Base-by-base conservation (phyloP, 768 basidiomycete genomes). In the Tephrocybe sp. region DNA sequence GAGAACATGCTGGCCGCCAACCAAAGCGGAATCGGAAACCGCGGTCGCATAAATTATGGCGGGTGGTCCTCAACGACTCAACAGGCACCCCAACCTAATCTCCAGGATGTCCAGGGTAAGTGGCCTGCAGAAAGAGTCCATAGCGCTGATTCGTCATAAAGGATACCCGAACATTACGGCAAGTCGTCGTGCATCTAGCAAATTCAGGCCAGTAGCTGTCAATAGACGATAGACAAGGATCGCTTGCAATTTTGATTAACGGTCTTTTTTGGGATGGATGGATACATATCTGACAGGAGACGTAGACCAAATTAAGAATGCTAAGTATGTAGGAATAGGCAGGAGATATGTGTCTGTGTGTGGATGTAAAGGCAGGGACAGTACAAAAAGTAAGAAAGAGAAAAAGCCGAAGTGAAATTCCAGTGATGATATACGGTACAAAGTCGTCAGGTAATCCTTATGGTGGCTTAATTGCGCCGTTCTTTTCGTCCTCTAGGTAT, bases 401-500 rank as follows among this genome's bases (percentile, higher is more conserved):
- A 22, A 48, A 58, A 52, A 25, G 45, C 57, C 35, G 25, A 36
- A 43, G 11, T 30, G 2, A 25, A 50, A 15, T 15, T 28, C 27
- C 21, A 16, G 22, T 19, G 13, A 21, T 31, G 28, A 31, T 18
- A 44, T 13, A n/a, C 28, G 32, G 30, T 8, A 39, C 15, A 9
- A 9, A 50, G 2, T 28, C 31, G 49, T 62, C 48, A 51, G 56
- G 54, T 48, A 61, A 50, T 74, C 72, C 39, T 18, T 41, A 51
- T n/a, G 55, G 55, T 3, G 53, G 28, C 34, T 57, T 56, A 40
- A 90, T 62, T 38, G 71, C 76, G 26, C 88, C 88, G 59, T 84
- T 87, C 70, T 85, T 86, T 63, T 90, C 87, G 55, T 92, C 90
- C 55, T 90, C 89, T 9, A 92, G 71, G 64, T 89, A 92, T 61